Evolutionary conservation across 208 protist species (phyloP).

Genomic region (Leishmania tropica): DNA sequence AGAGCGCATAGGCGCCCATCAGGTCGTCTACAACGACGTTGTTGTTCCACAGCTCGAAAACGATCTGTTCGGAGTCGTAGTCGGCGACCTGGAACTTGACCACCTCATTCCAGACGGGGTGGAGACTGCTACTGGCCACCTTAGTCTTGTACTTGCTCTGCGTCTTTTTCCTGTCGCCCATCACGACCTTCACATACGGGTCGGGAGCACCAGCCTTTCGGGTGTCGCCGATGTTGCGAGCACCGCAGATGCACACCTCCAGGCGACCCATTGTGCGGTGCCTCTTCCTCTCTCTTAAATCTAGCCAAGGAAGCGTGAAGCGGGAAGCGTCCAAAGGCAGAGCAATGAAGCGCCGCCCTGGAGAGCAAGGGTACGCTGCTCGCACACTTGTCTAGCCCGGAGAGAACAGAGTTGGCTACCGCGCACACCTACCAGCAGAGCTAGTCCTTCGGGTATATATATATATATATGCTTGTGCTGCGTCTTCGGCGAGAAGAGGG

Average conservation of each 20-base stretch:
- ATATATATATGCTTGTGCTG: not conserved
- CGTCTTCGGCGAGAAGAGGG: not conserved
- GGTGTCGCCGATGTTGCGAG: constrained; percentile 58
- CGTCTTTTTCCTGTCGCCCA: constrained; percentile 51
- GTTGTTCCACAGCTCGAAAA: constrained; percentile 74
- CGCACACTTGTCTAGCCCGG: not conserved
- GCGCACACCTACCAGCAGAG: not conserved
- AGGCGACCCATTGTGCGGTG: constrained; percentile 57
- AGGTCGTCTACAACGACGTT: constrained; percentile 68
- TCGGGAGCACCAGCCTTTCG: constrained; percentile 56
- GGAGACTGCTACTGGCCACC: constrained; percentile 46
- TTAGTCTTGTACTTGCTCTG: constrained; percentile 39
- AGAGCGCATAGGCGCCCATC: constrained; percentile 59
- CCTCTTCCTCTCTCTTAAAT: not conserved
- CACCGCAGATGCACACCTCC: constrained; percentile 65
- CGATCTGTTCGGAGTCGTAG: constrained; percentile 43
- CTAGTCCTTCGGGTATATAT: not conserved
- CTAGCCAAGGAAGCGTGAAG: not conserved
- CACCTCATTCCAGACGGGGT: constrained; percentile 77
- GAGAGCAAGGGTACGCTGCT: not conserved
- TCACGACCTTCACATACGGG: constrained; percentile 63
- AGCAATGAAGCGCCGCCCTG: not conserved
- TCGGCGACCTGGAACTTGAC: constrained; percentile 78
- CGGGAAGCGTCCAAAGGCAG: not conserved
- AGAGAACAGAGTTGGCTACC: not conserved